Evolutionary conservation across 768 basidiomycete genomes (phyloP).

Genomic region (Russula ochroleuca): DNA sequence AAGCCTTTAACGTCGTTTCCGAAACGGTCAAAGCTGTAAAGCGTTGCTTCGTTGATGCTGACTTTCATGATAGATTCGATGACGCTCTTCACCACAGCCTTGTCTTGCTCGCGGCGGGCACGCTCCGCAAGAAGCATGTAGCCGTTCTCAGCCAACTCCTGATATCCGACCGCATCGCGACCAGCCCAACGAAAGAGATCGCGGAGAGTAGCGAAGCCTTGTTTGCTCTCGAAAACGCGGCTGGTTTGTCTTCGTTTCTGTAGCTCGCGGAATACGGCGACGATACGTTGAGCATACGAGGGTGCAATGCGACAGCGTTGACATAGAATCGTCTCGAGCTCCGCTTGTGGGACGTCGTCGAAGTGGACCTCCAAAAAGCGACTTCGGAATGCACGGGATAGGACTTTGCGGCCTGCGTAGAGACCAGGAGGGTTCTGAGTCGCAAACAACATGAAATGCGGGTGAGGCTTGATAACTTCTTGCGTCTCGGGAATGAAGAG

Average conservation of each 20-base stretch:
- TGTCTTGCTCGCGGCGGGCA: conserved; percentile 79
- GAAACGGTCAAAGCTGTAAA: conserved; percentile 59
- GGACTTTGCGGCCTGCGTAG: conserved; percentile 90
- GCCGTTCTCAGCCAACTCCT: conserved; percentile 91
- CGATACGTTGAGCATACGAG: conserved; percentile 87
- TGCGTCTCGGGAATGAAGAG: conserved; percentile 93
- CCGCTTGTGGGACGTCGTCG: conserved; percentile 90
- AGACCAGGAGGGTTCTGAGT: conserved; percentile 97
- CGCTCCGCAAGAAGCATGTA: conserved; percentile 97
- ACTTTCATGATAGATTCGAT: conserved; percentile 89
- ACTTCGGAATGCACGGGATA: conserved; percentile 95
- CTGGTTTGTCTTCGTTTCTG: conserved; percentile 87
- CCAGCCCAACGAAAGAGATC: conserved; percentile 98
- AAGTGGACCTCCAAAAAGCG: conserved; percentile 98
- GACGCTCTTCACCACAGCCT: conserved; percentile 83
- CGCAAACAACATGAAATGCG: conserved; percentile 96
- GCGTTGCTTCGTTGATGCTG: conserved; percentile 59
- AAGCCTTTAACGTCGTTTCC: conserved; percentile 41
- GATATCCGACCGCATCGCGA: conserved; percentile 81
- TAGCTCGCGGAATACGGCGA: conserved; percentile 86
- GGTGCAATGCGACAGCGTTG: conserved; percentile 91
- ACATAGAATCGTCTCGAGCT: conserved; percentile 91
- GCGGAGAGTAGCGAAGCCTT: conserved; percentile 93
- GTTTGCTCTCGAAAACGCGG: conserved; percentile 95
- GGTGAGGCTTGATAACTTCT: conserved; percentile 89